Conservation (phyloP, 768 basidiomycete genomes). For the Inosperma sp. region DNA sequence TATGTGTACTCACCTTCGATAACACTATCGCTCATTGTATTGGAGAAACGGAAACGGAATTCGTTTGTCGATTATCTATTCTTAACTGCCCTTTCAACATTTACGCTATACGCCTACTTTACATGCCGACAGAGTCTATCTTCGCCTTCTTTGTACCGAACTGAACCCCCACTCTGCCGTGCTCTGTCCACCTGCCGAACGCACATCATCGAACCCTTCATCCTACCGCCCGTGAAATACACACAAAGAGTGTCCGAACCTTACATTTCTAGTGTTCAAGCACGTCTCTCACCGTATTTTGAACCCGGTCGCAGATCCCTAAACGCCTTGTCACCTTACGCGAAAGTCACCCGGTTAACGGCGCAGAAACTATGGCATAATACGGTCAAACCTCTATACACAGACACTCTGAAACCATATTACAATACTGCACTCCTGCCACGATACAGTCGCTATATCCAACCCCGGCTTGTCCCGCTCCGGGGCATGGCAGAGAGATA, state of each 20-base stretch:
- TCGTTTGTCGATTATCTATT: constrained; percentile 34
- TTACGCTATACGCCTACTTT: constrained; percentile 46
- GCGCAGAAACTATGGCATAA: constrained; percentile 19
- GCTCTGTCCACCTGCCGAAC: constrained; percentile 59
- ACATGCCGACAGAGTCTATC: constrained; percentile 25
- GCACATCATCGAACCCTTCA: constrained; percentile 64
- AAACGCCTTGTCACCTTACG: constrained; percentile 30
- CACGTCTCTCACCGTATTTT: constrained; percentile 43
- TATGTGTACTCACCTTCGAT: constrained; percentile 2
- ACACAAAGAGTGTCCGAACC: constrained; percentile 52
- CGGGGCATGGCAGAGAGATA: constrained; percentile 16
- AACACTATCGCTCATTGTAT: neutral
- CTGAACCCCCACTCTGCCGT: constrained; percentile 43
- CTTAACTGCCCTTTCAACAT: constrained; percentile 42
- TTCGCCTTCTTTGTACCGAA: constrained; percentile 13
- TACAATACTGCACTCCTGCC: constrained; percentile 31
- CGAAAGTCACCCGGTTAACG: constrained; percentile 28
- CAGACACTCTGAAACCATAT: constrained; percentile 29
- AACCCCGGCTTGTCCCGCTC: constrained; percentile 42
- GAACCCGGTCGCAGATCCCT: constrained; percentile 37
- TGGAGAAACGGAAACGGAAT: constrained; percentile 18
- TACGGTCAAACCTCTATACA: constrained; percentile 19
- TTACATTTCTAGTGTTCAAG: constrained; percentile 39
- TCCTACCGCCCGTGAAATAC: constrained; percentile 55
- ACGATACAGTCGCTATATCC: constrained; percentile 28